Conservation (phyloP, 306 rosid species). For the Trichosanthes cucumerina region DNA sequence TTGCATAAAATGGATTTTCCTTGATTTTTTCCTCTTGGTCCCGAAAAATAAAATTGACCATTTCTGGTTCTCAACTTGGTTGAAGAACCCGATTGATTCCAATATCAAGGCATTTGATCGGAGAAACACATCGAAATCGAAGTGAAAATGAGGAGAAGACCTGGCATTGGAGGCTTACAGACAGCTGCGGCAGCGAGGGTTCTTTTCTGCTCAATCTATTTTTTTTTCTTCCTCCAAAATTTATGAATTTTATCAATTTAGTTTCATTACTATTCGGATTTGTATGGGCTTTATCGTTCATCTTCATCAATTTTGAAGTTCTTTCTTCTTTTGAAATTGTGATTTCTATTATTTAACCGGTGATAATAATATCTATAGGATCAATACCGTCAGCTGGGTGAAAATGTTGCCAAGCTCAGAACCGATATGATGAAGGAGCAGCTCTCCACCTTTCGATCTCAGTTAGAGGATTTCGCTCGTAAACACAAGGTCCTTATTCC, state of each 20-base stretch:
- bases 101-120: not conserved
- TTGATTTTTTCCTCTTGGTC: not conserved
- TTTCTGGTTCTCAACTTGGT: not conserved
- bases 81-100: not conserved
- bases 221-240: not conserved
- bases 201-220: not conserved
- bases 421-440: constrained; percentile 93
- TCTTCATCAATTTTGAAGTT: not conserved
- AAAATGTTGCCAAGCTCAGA: constrained; percentile 88
- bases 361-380: constrained; percentile 21
- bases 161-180: constrained; percentile 90
- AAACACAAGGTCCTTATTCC: constrained; percentile 59
- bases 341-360: not conserved
- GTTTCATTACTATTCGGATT: not conserved
- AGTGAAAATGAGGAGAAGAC: constrained; percentile 63
- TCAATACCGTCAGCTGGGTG: constrained; percentile 75
- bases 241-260: not conserved
- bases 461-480: constrained; percentile 92
- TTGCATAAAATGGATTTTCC: not conserved
- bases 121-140: not conserved
- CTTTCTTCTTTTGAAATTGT: not conserved
- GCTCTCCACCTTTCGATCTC: constrained; percentile 78
- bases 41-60: not conserved
- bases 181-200: constrained; percentile 81
- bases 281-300: not conserved